Evolutionary conservation across 2,329 filamentous ascomycete species (phyloP).

Genomic region (Colletotrichum sp.): DNA sequence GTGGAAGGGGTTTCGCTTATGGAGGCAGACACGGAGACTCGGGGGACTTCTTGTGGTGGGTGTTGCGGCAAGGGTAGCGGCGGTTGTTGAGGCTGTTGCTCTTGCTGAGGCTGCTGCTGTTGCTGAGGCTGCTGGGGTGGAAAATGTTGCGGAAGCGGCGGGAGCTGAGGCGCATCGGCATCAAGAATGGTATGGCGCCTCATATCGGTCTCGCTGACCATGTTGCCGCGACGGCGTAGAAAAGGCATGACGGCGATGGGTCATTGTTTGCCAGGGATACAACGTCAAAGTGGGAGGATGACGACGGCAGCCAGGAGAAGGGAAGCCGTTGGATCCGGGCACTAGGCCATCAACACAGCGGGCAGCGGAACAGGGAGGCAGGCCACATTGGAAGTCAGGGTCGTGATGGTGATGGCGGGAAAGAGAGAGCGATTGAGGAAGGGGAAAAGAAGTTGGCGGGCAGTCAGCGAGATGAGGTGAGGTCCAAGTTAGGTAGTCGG

Average conservation of each 20-base stretch:
- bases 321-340: conserved; percentile 11
- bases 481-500: neutral
- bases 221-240: conserved; percentile 64
- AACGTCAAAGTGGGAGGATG: conserved; percentile 5
- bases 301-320: conserved; percentile 3
- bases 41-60: neutral
- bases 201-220: conserved; percentile 65
- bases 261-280: conserved; percentile 34
- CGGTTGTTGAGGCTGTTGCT: neutral
- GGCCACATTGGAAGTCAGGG: neutral
- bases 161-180: conserved; percentile 32
- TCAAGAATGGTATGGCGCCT: conserved; percentile 53
- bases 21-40: conserved; percentile 1
- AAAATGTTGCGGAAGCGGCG: conserved; percentile 23
- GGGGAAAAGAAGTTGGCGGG: neutral
- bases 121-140: conserved; percentile 8
- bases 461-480: neutral
- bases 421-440: neutral
- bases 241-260: conserved; percentile 59
- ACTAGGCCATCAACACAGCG: conserved; percentile 16
- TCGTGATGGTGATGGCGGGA: neutral
- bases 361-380: neutral
- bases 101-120: neutral
- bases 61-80: neutral
- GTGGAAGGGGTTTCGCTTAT: neutral